These are phyloP conservation scores for Oryza glaberrima DNA, from an alignment of 176 grass and related monocot genomes.

Conservation along the genomic window DNA sequence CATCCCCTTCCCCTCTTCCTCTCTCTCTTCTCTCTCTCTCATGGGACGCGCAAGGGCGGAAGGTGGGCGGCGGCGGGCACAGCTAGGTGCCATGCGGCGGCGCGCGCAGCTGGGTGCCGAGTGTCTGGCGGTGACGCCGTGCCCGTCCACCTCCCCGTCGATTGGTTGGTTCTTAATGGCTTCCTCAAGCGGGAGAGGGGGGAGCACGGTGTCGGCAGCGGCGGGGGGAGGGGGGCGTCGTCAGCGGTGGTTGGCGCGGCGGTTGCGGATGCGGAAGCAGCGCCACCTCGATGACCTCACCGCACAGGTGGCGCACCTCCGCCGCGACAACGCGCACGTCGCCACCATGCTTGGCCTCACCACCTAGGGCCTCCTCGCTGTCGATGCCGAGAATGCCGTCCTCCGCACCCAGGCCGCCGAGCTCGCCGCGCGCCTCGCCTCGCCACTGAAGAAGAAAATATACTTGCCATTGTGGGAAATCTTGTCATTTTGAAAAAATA, in stretches of 20 bases:
- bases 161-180: slow-evolving; percentile 48
- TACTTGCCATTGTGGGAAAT: not conserved
- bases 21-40: no score
- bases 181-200: slow-evolving; percentile 58
- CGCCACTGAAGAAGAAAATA: slow-evolving; percentile 1
- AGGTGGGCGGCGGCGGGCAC: no score
- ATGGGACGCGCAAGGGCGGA: no score
- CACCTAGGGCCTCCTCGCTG: slow-evolving; percentile 61
- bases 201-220: not conserved
- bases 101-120: no score
- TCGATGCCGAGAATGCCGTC: slow-evolving; percentile 87
- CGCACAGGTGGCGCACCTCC: slow-evolving; percentile 65
- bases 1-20: no score
- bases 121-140: no score
- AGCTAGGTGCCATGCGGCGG: no score
- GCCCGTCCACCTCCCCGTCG: no score
- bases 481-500: no score
- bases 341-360: slow-evolving; percentile 56
- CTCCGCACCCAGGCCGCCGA: slow-evolving; percentile 79
- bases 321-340: slow-evolving; percentile 76
- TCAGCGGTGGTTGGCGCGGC: slow-evolving; percentile 61
- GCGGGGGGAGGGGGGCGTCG: not conserved
- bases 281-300: slow-evolving; percentile 81
- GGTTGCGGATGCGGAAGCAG: slow-evolving; percentile 92
- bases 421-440: slow-evolving; percentile 65